Conservation (phyloP, 2,329 filamentous ascomycete genomes). For the Pezicula rhizophila region DNA sequence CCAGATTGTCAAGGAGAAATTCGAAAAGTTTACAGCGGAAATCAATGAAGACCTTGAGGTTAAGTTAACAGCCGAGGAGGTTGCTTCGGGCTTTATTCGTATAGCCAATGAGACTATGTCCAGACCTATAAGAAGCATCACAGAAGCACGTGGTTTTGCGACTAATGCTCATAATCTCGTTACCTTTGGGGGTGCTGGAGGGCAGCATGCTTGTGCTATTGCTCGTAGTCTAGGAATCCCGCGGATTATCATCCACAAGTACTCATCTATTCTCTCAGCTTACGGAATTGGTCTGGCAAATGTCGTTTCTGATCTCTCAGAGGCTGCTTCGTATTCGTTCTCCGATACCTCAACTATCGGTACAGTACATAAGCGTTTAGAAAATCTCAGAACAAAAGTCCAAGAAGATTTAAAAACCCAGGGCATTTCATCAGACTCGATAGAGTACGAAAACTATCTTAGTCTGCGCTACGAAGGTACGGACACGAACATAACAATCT, state of each 20-base stretch:
- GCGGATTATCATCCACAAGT: constrained; percentile 80
- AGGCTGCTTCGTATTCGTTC: constrained; percentile 59
- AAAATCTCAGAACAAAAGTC: constrained; percentile 69
- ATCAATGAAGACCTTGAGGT: constrained; percentile 66
- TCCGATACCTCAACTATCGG: constrained; percentile 42
- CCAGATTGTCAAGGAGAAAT: constrained; percentile 65
- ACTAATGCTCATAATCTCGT: constrained; percentile 80
- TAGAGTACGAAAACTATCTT: constrained; percentile 84
- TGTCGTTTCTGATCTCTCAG: constrained; percentile 83
- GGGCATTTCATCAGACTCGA: constrained; percentile 66
- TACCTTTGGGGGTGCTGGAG: constrained; percentile 86
- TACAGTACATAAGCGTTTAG: constrained; percentile 38
- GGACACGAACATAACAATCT: constrained; percentile 81
- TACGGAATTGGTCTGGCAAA: constrained; percentile 91
- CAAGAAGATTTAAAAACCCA: constrained; percentile 61
- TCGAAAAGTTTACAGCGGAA: constrained; percentile 67
- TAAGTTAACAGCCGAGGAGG: constrained; percentile 59
- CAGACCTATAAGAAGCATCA: constrained; percentile 79
- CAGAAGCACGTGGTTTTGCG: constrained; percentile 85
- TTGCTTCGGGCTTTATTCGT: constrained; percentile 62
- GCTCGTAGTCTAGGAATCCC: constrained; percentile 75
- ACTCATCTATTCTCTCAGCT: constrained; percentile 81
- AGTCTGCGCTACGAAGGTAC: constrained; percentile 89
- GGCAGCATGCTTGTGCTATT: constrained; percentile 83
- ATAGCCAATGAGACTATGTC: constrained; percentile 91